Base-by-base conservation (phyloP, 2,329 filamentous ascomycete genomes). In the Thyridium curvatum region DNA sequence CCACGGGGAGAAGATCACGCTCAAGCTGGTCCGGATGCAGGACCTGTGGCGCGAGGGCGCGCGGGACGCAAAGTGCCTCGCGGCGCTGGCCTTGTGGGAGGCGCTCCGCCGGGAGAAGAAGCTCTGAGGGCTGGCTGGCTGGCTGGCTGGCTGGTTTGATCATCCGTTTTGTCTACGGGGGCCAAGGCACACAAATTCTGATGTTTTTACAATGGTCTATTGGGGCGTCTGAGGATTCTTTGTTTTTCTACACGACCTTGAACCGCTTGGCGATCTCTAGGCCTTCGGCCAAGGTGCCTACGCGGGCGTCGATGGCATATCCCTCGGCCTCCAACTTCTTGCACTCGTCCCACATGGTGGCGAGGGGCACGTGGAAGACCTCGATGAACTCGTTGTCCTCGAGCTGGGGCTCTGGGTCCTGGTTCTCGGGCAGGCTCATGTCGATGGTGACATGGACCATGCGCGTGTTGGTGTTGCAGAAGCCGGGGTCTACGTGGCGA, bases 371-470 rank as follows among this genome's bases (percentile, higher is more conserved):
- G 8, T 74, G 77, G 52, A 91, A 90, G 28, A 82, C 81, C 56
- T 90, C 84, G 52, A 91, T 90, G 54, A 89, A 90, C 61, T 91
- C 86, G 46, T 79, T 82, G 18, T 89, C 85, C 55, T 91, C 85
- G 7, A 90, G 68, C 53, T 84, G 65, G 0, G 85, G 80, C 56
- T 79, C 70, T 2, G 77, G 78, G 38, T 84, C 68, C 54, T 82
- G 74, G 54, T 91, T 91, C 50, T 79, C 79, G 0, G 82, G 73
- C 2, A 79, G 64, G 4, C 64, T 70, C 70, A 85, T 77, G 58
- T 91, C 84, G 46, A 91, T 76, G 2, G 68, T 73, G 32, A 90
- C 77, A 53, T 90, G 84, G 12, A 90, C 78, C 72, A 84, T 81
- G 39, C 72, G 70, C 32, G 81, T 61, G 50, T 82, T 84, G 5